These are phyloP conservation scores for Boletus rubescentipes DNA, from an alignment of 768 basidiomycete species.

Conservation along the genomic window DNA sequence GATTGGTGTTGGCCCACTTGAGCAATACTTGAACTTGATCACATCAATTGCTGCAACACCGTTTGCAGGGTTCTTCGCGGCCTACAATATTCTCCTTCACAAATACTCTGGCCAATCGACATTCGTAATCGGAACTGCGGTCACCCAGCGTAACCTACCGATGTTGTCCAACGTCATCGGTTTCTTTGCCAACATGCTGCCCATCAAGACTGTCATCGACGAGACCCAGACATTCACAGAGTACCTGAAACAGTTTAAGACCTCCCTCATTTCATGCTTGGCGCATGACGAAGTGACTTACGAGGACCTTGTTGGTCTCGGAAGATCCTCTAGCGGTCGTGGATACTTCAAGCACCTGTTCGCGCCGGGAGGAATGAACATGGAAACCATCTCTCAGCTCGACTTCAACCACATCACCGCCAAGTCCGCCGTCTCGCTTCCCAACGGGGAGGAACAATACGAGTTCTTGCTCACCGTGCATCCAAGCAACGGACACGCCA, in stretches of 20 bases:
- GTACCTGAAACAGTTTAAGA: conserved; percentile 25
- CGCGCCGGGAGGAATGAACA: conserved; percentile 30
- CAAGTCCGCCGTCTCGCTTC: conserved; percentile 22
- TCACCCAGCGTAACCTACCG: conserved; percentile 31
- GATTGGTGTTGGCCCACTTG: conserved; percentile 17
- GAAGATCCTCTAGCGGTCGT: conserved; percentile 24
- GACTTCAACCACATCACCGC: conserved; percentile 13
- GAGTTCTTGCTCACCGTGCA: conserved; percentile 27
- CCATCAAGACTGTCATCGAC: conserved; percentile 28
- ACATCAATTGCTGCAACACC: conserved; percentile 19
- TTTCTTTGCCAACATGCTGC: conserved; percentile 33
- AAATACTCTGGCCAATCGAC: conserved; percentile 32
- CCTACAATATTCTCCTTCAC: conserved; percentile 33
- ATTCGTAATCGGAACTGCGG: conserved; percentile 30
- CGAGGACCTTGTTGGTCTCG: conserved; percentile 29
- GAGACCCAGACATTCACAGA: conserved; percentile 25
- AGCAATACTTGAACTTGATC: conserved; percentile 22
- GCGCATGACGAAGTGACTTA: conserved; percentile 31
- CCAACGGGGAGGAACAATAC: conserved; percentile 29
- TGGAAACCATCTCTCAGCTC: conserved; percentile 25
- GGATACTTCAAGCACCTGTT: conserved; percentile 35
- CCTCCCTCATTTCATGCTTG: conserved; percentile 21
- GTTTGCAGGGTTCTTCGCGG: conserved; percentile 33
- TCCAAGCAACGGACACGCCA: conserved; percentile 21
- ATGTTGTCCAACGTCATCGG: conserved; percentile 28